Evolutionary conservation across 768 basidiomycete genomes (phyloP), one percentile per base, ranked within the genome.

Genomic region (Lepiota brunneoincarnata): DNA sequence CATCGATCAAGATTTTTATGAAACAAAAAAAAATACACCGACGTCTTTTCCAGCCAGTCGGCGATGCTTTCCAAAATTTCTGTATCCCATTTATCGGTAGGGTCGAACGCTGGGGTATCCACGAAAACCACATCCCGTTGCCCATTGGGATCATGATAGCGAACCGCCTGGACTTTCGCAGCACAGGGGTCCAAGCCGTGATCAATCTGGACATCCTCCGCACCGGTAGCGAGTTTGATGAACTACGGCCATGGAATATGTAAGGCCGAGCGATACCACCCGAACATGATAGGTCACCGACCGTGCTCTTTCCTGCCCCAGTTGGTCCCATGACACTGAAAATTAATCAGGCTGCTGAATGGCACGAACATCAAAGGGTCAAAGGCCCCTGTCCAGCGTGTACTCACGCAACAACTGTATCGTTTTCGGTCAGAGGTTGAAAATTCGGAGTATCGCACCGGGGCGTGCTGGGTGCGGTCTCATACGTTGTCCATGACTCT

Each of bases 41-140:
- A 69, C 68, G 63, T 66, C 28, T 51, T 49, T 15, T 58, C 44
- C 5, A 70, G 56, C 68, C 68, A 70, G 20, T 63, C 55, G 1
- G 64, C 59, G 24, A 69, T 67, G 2, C 51, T 51, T 18, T 51
- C 42, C 41, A 68, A 44, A 18, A 67, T 64, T 7, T 63, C 58
- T 2, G 46, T 49, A 42, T 70, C 69, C 21, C 51, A 58, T 12
- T 50, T 46, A 17, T 37, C 42, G 5, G 63, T 64, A 48, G 65
- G 61, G 45, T 70, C 67, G 39, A 68, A 70, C 1, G 67, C 69
- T 3, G 67, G 69, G 3, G 68, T 69, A 45, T 70, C 69, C 12
- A 70, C 60, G 24, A 70, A 57, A 43, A 67, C 57, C 24, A 69
- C 45, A 36, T 58, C 48, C n/a, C 55, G 40, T 7, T 49, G 23